Evolutionary conservation across 1,139 yeast genomes (phyloP), one percentile per base, ranked within the genome.

Genomic region (Arxiozyma bovina): DNA sequence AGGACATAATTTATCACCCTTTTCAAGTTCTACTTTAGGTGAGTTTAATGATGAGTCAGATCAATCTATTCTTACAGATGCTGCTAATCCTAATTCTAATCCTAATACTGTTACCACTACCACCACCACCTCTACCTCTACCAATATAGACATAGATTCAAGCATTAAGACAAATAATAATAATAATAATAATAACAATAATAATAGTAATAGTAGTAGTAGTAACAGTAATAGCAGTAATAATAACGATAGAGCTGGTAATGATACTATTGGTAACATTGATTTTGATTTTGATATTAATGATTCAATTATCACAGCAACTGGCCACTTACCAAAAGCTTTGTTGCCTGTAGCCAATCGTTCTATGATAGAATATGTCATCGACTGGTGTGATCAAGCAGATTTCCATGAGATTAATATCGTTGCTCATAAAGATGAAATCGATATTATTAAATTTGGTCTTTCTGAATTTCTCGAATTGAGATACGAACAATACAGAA

Each of bases 381-480:
- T 94, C 49, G 91, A 87, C 61, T 94, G 98, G 98, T 90, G 98
- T 75, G 89, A 85, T 64, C 77, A 78, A 66, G 98, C 96, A 1
- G 85, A 85, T 57, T 87, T 88, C 67, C 79, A 81, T 45, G 80
- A 78, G 54, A 76, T 85, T 20, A 76, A 85, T 45, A 75, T 81
- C 18, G 79, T 77, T 6, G 78, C 82, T 54, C 78, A 77, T 54
- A 59, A 67, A 11, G 72, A 68, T n/a, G 71, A 73, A 20, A 66
- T 67, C 20, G 71, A 69, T 18, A 58, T 58, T 20, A 65, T 69
- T 30, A 57, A 60, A 50, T 55, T 57, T 40, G 65, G 63, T 25
- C 50, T 69, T 30, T 48, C 54, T 23, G 56, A 58, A 3, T 67
- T 61, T 50, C 49, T 66, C 55, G 56, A 59, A 9, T 54, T 66